Percentiles rank a stretch among this genome's conserved stretches.
phyloP scores from a whole-genome alignment of 768 basidiomycete species.

The Xerocomellus amylosporus region DNA sequence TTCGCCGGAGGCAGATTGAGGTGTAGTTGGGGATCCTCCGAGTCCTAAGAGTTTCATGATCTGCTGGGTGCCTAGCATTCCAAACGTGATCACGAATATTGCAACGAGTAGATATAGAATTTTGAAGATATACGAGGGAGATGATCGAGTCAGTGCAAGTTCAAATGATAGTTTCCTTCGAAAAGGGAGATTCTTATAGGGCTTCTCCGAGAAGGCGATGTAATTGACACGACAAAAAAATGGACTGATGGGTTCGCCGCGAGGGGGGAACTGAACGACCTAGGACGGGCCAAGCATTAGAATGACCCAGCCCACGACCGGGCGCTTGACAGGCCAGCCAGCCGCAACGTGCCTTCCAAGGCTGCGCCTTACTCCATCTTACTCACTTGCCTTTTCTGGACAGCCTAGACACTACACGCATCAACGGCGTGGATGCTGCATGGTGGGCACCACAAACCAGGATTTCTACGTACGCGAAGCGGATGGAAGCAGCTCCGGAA shows the following conservation, averaged over 20 bases:
- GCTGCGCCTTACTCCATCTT: constrained; percentile 22
- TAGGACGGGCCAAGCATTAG: constrained; percentile 7
- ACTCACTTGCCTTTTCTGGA: constrained; percentile 28
- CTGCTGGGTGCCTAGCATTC: constrained; percentile 33
- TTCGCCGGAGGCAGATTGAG: constrained; percentile 19
- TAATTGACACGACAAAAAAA: constrained; percentile 7
- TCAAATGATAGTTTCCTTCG: constrained; percentile 13
- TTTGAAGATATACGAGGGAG: constrained; percentile 15
- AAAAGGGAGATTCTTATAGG: constrained; percentile 25
- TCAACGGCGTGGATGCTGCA: too few species aligned
- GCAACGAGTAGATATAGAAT: constrained; percentile 27
- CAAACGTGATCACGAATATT: constrained; percentile 21
- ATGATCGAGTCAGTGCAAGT: constrained; percentile 14
- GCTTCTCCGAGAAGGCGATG: constrained; percentile 29
- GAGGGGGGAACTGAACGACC: constrained; percentile 7
- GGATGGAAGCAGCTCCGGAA: too few species aligned
- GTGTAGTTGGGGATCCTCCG: constrained; percentile 26
- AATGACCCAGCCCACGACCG: constrained; percentile 6
- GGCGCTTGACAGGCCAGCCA: constrained; percentile 10
- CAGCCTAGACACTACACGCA: not conserved
- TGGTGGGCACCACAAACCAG: too few species aligned
- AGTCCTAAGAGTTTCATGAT: constrained; percentile 34
- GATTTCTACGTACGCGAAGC: too few species aligned
- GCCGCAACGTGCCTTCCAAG: constrained; percentile 24
- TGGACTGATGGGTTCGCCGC: constrained; percentile 16